A percentile compares a stretch with the other conserved stretches of the same genome.
Evolutionary conservation across 257 asterid species (phyloP).

Genomic region (Catharanthus roseus): DNA sequence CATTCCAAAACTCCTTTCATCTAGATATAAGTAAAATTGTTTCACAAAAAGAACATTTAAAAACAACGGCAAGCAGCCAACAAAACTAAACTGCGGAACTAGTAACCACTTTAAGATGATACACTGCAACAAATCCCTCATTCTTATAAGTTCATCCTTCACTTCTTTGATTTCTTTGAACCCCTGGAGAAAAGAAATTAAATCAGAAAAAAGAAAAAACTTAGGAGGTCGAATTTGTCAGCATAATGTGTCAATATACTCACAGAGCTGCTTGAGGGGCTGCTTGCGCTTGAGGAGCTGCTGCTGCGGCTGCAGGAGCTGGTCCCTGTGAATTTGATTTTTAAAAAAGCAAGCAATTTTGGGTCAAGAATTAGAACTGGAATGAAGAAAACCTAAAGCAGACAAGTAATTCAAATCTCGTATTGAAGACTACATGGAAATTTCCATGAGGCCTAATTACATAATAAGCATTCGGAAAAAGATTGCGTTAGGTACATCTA

Average conservation of each 20-base stretch:
- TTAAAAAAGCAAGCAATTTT: too few species aligned
- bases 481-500: neutral
- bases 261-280: slow-evolving; percentile 38
- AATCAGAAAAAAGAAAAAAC: neutral
- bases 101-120: slow-evolving; percentile 19
- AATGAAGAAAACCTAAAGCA: neutral
- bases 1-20: slow-evolving; percentile 27
- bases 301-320: slow-evolving; percentile 38
- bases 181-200: slow-evolving; percentile 36
- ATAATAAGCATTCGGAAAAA: neutral
- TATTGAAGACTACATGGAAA: neutral
- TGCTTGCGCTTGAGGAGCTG: slow-evolving; percentile 51
- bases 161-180: slow-evolving; percentile 77
- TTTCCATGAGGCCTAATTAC: neutral
- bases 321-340: slow-evolving; percentile 56
- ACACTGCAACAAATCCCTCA: slow-evolving; percentile 13
- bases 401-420: neutral
- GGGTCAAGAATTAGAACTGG: neutral
- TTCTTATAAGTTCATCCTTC: slow-evolving; percentile 11
- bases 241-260: slow-evolving; percentile 19
- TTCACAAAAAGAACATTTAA: slow-evolving; percentile 15
- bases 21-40: slow-evolving; percentile 32
- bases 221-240: neutral
- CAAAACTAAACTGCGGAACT: slow-evolving; percentile 24
- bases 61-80: slow-evolving; percentile 10